These are phyloP conservation scores for Neonectria hederae DNA, from an alignment of 2,329 filamentous ascomycete genomes.

Conservation along the genomic window DNA sequence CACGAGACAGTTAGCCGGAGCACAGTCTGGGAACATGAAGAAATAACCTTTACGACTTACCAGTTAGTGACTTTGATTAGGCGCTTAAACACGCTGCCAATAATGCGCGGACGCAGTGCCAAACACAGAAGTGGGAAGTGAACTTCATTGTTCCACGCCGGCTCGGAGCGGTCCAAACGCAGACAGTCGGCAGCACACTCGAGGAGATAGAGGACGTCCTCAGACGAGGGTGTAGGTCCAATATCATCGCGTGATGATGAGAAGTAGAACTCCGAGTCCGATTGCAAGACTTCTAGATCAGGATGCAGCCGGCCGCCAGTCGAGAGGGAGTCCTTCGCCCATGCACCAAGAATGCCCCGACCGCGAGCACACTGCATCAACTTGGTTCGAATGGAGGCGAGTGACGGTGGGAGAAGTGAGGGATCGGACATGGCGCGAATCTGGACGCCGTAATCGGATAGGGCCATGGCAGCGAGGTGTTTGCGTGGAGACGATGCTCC, in stretches of 20 bases:
- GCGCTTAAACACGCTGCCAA: neutral
- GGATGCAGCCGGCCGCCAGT: neutral
- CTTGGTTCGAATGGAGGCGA: neutral
- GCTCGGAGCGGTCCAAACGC: neutral
- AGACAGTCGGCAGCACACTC: neutral
- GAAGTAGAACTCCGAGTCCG: neutral
- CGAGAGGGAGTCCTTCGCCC: neutral
- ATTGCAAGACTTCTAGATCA: neutral
- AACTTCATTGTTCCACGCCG: conserved; percentile 4
- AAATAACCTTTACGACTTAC: neutral
- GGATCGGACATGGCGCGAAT: conserved; percentile 1
- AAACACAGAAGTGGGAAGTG: neutral
- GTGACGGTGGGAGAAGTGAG: accelerated
- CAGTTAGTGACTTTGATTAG: neutral
- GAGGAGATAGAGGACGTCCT: neutral
- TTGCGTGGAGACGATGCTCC: neutral
- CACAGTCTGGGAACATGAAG: neutral
- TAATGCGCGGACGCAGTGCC: neutral
- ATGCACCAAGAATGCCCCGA: neutral
- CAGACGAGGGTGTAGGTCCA: neutral
- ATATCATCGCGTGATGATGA: neutral
- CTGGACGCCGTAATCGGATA: neutral
- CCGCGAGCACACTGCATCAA: neutral
- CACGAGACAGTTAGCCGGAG: neutral
- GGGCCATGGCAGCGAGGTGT: neutral